Conservation (phyloP, 345 rosid genomes). For the Populus simonii region DNA sequence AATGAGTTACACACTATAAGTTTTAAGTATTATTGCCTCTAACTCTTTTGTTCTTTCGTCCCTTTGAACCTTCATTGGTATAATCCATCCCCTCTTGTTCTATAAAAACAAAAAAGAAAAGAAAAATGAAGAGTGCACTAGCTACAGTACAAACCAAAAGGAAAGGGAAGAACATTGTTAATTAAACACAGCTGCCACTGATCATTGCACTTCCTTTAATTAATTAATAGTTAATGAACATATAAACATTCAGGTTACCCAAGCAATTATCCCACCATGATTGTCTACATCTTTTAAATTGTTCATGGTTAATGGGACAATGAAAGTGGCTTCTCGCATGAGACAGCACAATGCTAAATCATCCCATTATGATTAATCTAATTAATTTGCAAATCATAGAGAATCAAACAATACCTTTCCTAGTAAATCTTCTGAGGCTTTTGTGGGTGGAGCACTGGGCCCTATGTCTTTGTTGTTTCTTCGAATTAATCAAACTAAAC, state of each 20-base stretch:
- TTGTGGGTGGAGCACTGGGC: conserved; percentile 12
- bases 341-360: not conserved
- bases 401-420: conserved; percentile 20
- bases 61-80: too few species aligned
- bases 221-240: not conserved
- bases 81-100: too few species aligned
- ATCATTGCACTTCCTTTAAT: not conserved
- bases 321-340: conserved; percentile 7
- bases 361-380: conserved; percentile 7
- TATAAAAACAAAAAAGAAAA: too few species aligned
- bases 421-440: conserved; percentile 21
- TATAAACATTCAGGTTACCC: not conserved
- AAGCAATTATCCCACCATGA: conserved; percentile 10
- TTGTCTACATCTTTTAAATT: not conserved
- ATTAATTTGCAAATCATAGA: conserved; percentile 17
- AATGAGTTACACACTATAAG: too few species aligned
- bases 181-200: not conserved
- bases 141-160: not conserved
- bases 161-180: not conserved
- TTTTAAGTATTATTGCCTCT: too few species aligned
- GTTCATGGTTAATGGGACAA: not conserved
- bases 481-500: conserved; percentile 10
- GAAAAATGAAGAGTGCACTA: too few species aligned
- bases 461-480: not conserved
- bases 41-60: too few species aligned